phyloP scores from a whole-genome alignment of 2,329 filamentous ascomycete species.

The Xylariaceae sp. region DNA sequence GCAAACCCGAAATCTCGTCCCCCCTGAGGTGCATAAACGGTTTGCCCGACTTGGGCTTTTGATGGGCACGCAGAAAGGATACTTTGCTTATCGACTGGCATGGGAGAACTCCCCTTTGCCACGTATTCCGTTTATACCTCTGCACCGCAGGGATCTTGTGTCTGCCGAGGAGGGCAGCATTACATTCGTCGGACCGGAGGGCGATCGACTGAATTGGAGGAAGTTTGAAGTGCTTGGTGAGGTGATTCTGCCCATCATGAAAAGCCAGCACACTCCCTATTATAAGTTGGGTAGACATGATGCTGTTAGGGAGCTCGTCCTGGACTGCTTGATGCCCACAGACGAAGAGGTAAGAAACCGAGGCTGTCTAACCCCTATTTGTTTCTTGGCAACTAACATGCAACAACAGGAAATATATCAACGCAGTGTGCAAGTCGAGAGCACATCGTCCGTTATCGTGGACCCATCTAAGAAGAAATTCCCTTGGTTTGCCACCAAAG shows the following conservation, averaged over 20 bases:
- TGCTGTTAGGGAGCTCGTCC: constrained; percentile 64
- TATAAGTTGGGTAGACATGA: constrained; percentile 65
- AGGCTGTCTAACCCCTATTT: background rate
- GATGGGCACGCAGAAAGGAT: constrained; percentile 88
- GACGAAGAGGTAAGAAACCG: constrained; percentile 73
- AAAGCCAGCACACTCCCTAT: constrained; percentile 82
- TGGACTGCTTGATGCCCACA: constrained; percentile 74
- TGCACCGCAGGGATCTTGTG: constrained; percentile 84
- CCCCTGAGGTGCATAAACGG: constrained; percentile 67
- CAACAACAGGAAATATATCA: constrained; percentile 55
- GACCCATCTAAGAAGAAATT: constrained; percentile 60
- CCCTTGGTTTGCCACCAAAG: constrained; percentile 54
- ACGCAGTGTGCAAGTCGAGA: constrained; percentile 56
- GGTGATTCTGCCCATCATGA: constrained; percentile 83
- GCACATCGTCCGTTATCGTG: constrained; percentile 38
- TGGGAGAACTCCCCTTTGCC: constrained; percentile 94
- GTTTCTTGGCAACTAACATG: constrained; percentile 17
- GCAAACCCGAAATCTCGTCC: constrained; percentile 72
- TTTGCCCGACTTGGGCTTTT: constrained; percentile 85
- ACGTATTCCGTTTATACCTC: constrained; percentile 86
- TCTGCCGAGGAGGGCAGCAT: constrained; percentile 88
- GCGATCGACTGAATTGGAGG: constrained; percentile 86
- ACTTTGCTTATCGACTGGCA: constrained; percentile 91
- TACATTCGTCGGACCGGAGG: constrained; percentile 73
- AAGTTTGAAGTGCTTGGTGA: constrained; percentile 97